These are phyloP conservation scores for Cryptococcus hybrid DNA, from an alignment of 1,284 basidiomycete species.

Conservation along the genomic window DNA sequence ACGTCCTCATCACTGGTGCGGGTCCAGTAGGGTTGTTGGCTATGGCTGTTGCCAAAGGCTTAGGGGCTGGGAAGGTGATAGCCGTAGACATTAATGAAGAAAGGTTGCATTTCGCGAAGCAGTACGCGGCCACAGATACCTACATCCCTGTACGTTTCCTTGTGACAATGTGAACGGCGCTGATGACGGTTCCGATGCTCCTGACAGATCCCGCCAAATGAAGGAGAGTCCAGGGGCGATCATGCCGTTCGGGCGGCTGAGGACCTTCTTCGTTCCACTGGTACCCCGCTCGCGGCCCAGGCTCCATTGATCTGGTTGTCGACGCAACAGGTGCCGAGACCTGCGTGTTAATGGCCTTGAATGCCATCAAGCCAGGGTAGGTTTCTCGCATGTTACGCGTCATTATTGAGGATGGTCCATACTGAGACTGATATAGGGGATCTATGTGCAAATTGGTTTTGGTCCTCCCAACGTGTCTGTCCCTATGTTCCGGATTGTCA, in stretches of 20 bases:
- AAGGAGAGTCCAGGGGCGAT: constrained; percentile 26
- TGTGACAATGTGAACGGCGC: neutral
- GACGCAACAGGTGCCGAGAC: constrained; percentile 62
- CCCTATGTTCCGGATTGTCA: constrained; percentile 44
- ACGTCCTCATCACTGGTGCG: constrained; percentile 76
- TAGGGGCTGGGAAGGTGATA: constrained; percentile 76
- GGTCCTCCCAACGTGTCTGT: constrained; percentile 44
- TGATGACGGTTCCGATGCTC: neutral
- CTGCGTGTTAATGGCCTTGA: constrained; percentile 60
- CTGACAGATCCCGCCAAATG: constrained; percentile 25
- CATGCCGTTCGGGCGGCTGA: constrained; percentile 60
- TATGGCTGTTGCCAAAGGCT: constrained; percentile 88
- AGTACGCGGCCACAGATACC: constrained; percentile 81
- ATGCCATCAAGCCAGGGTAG: constrained; percentile 63
- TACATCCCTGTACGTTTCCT: constrained; percentile 59
- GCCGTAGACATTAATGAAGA: constrained; percentile 79
- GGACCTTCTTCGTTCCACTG: constrained; percentile 50
- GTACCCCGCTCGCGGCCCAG: constrained; percentile 51
- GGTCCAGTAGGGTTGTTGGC: constrained; percentile 90
- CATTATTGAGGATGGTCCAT: neutral
- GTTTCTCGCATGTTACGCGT: neutral
- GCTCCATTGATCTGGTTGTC: constrained; percentile 59
- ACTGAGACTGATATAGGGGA: constrained; percentile 17
- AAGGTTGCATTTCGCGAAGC: constrained; percentile 82
- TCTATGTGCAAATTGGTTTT: constrained; percentile 47